These are phyloP conservation scores for Pyrenophora teres DNA, from an alignment of 2,329 filamentous ascomycete genomes.

Conservation along the genomic window DNA sequence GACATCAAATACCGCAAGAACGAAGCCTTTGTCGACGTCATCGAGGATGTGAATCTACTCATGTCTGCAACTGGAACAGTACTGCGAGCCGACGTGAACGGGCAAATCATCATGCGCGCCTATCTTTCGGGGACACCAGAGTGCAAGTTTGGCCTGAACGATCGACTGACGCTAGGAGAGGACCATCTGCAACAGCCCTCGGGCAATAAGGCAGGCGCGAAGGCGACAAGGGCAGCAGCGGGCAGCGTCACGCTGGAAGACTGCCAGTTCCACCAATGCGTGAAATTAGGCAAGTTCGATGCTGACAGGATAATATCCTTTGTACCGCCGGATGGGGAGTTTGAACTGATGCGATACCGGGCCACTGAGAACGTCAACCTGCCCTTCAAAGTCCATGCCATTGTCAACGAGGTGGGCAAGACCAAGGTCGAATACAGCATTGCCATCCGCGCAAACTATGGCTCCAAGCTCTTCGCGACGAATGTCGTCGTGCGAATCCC, in stretches of 20 bases:
- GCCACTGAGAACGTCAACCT: conserved; percentile 98
- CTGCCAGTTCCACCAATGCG: conserved; percentile 98
- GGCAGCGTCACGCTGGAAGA: conserved; percentile 96
- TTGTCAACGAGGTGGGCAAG: conserved; percentile 95
- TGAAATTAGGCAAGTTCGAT: conserved; percentile 96
- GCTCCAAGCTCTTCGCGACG: conserved; percentile 92
- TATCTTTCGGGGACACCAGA: conserved; percentile 96
- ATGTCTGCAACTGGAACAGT: conserved; percentile 98
- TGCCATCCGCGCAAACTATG: conserved; percentile 95
- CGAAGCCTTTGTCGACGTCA: conserved; percentile 98
- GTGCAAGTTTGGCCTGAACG: conserved; percentile 98
- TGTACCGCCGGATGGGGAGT: conserved; percentile 94
- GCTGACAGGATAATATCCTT: conserved; percentile 96
- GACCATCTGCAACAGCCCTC: conserved; percentile 62
- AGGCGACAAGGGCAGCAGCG: conserved; percentile 92
- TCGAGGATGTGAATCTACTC: conserved; percentile 97
- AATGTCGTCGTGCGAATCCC: conserved; percentile 95
- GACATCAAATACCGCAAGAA: conserved; percentile 99
- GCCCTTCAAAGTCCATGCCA: conserved; percentile 97
- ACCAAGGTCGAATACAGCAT: conserved; percentile 99
- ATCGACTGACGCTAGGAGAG: conserved; percentile 84
- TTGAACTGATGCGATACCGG: conserved; percentile 98
- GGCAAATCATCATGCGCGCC: conserved; percentile 97
- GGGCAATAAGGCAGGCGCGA: conserved; percentile 79
- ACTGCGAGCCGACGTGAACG: conserved; percentile 91